Evolutionary conservation across 495 filamentous ascomycete genomes (phyloP).

Genomic region (Hyaloscypha hepaticicola): DNA sequence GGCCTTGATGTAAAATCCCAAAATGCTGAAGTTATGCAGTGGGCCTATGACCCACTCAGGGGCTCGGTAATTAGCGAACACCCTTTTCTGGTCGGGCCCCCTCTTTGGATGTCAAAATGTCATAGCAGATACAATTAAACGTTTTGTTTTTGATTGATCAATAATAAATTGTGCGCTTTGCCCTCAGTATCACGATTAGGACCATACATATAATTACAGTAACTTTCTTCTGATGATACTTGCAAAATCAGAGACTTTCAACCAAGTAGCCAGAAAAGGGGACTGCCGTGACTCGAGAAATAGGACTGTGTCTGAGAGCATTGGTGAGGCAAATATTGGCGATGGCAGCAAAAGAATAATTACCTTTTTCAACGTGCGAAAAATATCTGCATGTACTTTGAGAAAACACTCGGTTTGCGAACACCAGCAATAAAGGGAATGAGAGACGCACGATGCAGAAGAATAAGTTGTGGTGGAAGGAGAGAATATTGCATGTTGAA

Average conservation of each 20-base stretch:
- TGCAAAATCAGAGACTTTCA: too few species aligned
- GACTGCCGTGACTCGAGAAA: not conserved
- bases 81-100: too few species aligned
- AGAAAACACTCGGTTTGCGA: not conserved
- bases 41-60: too few species aligned
- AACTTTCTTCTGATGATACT: too few species aligned
- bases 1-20: too few species aligned
- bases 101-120: too few species aligned
- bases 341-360: not conserved
- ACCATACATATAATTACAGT: not conserved
- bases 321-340: not conserved
- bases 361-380: not conserved
- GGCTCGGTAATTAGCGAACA: too few species aligned
- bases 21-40: too few species aligned
- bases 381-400: not conserved
- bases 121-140: too few species aligned
- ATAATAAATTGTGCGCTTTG: too few species aligned
- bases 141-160: too few species aligned
- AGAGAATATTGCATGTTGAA: not conserved
- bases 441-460: not conserved
- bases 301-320: not conserved
- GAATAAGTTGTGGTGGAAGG: not conserved
- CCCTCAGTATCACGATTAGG: too few species aligned
- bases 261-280: conserved; percentile 47
- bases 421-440: not conserved